Percentiles rank a stretch among this genome's conserved stretches.
These are phyloP conservation scores for Insectozyma bohioensis DNA, from an alignment of 1,139 yeast genomes.

Conservation along the genomic window DNA sequence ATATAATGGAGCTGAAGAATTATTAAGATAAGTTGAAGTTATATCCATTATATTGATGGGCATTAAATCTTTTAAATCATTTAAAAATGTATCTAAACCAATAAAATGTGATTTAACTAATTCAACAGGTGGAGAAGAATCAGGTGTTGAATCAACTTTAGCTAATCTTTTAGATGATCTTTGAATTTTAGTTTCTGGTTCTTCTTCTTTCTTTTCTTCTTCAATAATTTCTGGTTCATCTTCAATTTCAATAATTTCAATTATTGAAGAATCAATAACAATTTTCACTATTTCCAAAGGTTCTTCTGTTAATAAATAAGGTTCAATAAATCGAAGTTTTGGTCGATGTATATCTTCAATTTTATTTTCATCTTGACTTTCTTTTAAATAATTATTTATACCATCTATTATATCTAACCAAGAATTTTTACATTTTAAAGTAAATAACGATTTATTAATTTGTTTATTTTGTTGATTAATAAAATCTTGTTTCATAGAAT, in stretches of 20 bases:
- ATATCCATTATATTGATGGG: slow-evolving; percentile 18
- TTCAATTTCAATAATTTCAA: background rate
- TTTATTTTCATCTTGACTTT: slow-evolving; percentile 30
- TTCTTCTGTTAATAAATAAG: slow-evolving; percentile 48
- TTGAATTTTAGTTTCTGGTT: slow-evolving; percentile 22
- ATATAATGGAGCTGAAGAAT: slow-evolving; percentile 12
- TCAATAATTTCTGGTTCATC: slow-evolving; percentile 7
- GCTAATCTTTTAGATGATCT: slow-evolving; percentile 42
- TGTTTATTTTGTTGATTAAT: slow-evolving; percentile 18
- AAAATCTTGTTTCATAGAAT: slow-evolving; percentile 30
- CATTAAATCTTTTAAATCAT: slow-evolving; percentile 10
- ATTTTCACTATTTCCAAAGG: slow-evolving; percentile 40
- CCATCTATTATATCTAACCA: slow-evolving; percentile 30
- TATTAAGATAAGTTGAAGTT: slow-evolving; percentile 20
- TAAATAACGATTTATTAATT: slow-evolving; percentile 10
- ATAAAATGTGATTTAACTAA: slow-evolving; percentile 21
- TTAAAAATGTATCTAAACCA: slow-evolving; percentile 17
- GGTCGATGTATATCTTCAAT: slow-evolving; percentile 34
- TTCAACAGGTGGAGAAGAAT: slow-evolving; percentile 19
- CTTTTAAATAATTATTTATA: slow-evolving; percentile 29
- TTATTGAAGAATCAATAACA: slow-evolving; percentile 1
- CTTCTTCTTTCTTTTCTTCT: slow-evolving; percentile 18
- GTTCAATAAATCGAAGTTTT: slow-evolving; percentile 43
- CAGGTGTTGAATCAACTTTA: slow-evolving; percentile 19
- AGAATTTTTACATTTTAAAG: slow-evolving; percentile 9